Conservation (phyloP, 2,329 filamentous ascomycete genomes). For the Nigrograna mackinnonii region DNA sequence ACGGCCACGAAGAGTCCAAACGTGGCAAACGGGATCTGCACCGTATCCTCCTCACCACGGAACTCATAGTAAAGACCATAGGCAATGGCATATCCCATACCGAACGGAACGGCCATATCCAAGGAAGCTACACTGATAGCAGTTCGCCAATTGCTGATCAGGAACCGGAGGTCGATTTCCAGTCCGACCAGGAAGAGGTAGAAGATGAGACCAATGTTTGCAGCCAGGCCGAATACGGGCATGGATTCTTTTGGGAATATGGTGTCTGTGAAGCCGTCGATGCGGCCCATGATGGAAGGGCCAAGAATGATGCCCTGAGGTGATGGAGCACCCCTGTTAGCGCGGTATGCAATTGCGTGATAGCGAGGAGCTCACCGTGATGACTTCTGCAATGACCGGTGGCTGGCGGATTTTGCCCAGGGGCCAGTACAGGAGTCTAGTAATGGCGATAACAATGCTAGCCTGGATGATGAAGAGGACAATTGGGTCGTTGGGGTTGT, state of each 20-base stretch:
- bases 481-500: neutral
- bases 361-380: slow-evolving; percentile 64
- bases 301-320: slow-evolving; percentile 70
- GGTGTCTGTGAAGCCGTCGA: slow-evolving; percentile 73
- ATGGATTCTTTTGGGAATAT: slow-evolving; percentile 81
- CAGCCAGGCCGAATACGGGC: slow-evolving; percentile 74
- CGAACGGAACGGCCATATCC: slow-evolving; percentile 84
- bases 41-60: slow-evolving; percentile 56
- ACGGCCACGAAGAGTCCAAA: slow-evolving; percentile 86
- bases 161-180: slow-evolving; percentile 80
- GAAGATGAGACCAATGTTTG: slow-evolving; percentile 80
- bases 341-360: neutral
- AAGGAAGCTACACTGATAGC: slow-evolving; percentile 76
- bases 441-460: slow-evolving; percentile 74
- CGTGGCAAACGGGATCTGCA: slow-evolving; percentile 63
- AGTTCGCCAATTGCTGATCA: slow-evolving; percentile 78
- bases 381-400: slow-evolving; percentile 81
- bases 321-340: too few relatives aligned
- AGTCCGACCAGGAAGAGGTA: slow-evolving; percentile 88
- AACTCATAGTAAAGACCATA: slow-evolving; percentile 82
- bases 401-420: slow-evolving; percentile 78
- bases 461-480: slow-evolving; percentile 51
- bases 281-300: slow-evolving; percentile 84
- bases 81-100: slow-evolving; percentile 76
- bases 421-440: slow-evolving; percentile 74